phyloP scores from a whole-genome alignment of 73 alveolate genomes.

The Diophrys appendiculata region DNA sequence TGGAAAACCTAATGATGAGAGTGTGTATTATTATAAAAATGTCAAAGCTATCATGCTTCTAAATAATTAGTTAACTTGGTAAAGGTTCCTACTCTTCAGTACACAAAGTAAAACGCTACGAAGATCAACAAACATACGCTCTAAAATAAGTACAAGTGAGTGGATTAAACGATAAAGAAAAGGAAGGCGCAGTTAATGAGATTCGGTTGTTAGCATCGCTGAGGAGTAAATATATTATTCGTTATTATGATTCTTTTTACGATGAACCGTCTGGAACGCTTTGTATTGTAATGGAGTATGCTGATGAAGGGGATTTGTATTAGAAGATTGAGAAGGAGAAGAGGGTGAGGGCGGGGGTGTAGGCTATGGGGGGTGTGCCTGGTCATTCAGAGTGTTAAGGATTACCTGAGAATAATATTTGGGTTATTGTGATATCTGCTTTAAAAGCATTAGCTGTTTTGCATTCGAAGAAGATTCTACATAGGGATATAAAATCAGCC shows the following conservation, averaged over 20 bases:
- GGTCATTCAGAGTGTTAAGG: too few species aligned
- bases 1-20: not conserved
- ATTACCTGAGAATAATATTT: constrained; percentile 70
- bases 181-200: constrained; percentile 62
- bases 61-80: constrained; percentile 21
- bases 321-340: constrained; percentile 46
- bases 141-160: constrained; percentile 48
- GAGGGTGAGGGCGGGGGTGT: constrained; percentile 60
- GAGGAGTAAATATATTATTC: constrained; percentile 58
- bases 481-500: constrained; percentile 74
- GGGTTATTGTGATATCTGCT: constrained; percentile 66
- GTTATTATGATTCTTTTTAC: constrained; percentile 84
- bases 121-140: constrained; percentile 52
- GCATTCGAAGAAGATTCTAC: constrained; percentile 60
- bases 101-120: constrained; percentile 45
- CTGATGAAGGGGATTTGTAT: constrained; percentile 79
- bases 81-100: constrained; percentile 66
- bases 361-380: too few species aligned
- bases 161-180: constrained; percentile 55
- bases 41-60: constrained; percentile 9
- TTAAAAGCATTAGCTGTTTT: constrained; percentile 42
- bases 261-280: constrained; percentile 60
- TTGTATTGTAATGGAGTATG: constrained; percentile 77
- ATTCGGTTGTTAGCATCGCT: constrained; percentile 29
- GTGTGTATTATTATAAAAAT: not conserved